phyloP scores from a whole-genome alignment of 768 basidiomycete species.

The Mycena belliarum region DNA sequence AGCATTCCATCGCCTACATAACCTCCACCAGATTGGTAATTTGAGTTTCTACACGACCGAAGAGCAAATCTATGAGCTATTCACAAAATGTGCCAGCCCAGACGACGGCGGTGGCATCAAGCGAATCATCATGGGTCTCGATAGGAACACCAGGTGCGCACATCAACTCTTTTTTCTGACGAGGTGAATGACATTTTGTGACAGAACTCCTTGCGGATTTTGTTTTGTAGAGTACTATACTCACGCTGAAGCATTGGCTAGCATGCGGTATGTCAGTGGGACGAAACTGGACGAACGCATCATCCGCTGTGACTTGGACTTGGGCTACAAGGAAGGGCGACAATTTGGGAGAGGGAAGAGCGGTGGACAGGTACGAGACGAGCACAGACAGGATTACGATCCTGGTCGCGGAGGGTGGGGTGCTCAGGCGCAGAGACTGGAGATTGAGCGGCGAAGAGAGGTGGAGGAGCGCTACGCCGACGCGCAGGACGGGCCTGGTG shows the following conservation, averaged over 20 bases:
- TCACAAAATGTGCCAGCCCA: conserved; percentile 84
- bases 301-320: conserved; percentile 95
- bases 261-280: conserved; percentile 93
- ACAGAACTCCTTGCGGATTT: conserved; percentile 89
- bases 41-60: conserved; percentile 94
- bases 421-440: conserved; percentile 75
- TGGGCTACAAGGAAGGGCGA: conserved; percentile 94
- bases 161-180: neutral
- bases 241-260: conserved; percentile 88
- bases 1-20: conserved; percentile 16
- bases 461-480: conserved; percentile 88
- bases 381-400: conserved; percentile 96
- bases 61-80: conserved; percentile 93
- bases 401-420: conserved; percentile 96
- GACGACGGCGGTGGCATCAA: conserved; percentile 90
- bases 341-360: conserved; percentile 98
- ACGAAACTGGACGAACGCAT: conserved; percentile 98
- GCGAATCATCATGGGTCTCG: conserved; percentile 93
- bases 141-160: conserved; percentile 78
- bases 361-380: conserved; percentile 95
- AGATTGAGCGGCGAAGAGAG: conserved; percentile 75
- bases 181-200: conserved; percentile 9
- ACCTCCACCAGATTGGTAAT: conserved; percentile 71
- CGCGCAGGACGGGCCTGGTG: conserved; percentile 74
- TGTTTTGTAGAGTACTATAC: conserved; percentile 98